These are phyloP conservation scores for Chaetomium fimeti DNA, from an alignment of 495 filamentous ascomycete genomes.

Conservation along the genomic window DNA sequence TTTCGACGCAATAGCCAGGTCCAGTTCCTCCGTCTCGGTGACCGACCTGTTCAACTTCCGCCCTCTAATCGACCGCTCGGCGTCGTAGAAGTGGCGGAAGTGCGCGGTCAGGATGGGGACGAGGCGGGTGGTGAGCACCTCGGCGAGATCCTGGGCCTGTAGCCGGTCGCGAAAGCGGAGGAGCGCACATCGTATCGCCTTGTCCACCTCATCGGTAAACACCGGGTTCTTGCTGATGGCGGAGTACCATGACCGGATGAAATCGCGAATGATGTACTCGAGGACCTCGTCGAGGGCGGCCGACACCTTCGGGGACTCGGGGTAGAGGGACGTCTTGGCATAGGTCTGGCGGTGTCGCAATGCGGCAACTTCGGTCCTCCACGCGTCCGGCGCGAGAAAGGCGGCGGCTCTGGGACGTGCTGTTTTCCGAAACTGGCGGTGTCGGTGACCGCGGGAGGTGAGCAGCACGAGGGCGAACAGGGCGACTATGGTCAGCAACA, in stretches of 20 bases:
- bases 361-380: conserved; percentile 65
- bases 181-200: conserved; percentile 71
- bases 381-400: conserved; percentile 62
- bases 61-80: conserved; percentile 82
- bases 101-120: conserved; percentile 90
- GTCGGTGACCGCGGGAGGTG: conserved; percentile 55
- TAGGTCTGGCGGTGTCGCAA: conserved; percentile 55
- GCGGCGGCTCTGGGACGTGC: conserved; percentile 50
- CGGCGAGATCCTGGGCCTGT: conserved; percentile 71
- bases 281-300: conserved; percentile 78
- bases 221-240: conserved; percentile 76
- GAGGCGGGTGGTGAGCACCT: conserved; percentile 73
- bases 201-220: conserved; percentile 84
- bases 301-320: conserved; percentile 75
- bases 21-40: conserved; percentile 93
- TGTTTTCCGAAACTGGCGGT: conserved; percentile 40
- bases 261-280: conserved; percentile 74
- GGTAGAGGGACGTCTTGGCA: conserved; percentile 63
- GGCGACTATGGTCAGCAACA: conserved; percentile 51
- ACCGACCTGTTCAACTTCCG: conserved; percentile 82
- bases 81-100: conserved; percentile 84
- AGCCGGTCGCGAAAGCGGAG: conserved; percentile 66
- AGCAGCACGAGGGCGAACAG: conserved; percentile 58
- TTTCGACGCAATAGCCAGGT: conserved; percentile 89
- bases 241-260: conserved; percentile 83